Evolutionary conservation across 1,284 basidiomycete genomes (phyloP), one percentile per base, ranked within the genome.

Genomic region (Phylloboletellus chloephorus): DNA sequence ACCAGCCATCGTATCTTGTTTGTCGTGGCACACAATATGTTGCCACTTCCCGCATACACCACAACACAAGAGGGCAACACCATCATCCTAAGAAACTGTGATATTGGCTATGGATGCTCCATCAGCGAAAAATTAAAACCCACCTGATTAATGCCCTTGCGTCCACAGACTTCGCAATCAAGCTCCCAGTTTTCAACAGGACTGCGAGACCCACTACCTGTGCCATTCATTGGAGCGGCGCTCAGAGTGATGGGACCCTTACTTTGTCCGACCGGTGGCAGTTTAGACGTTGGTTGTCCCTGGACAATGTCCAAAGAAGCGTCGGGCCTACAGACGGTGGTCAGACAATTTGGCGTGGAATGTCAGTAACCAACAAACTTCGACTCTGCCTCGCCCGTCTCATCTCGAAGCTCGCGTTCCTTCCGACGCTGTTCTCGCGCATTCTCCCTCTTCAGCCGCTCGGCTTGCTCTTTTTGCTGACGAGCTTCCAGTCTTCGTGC

Each of bases 1-100:
- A 13, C 83, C 79, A 19, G 72, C 69, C 25, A 67, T 64, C 28
- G 66, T 58, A 54, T 88, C 85, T 19, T 71, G 75, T 29, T 61
- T 63, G 52, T 89, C 82, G 52, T 89, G 84, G 50, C 86, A 89
- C n/a, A 66, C 51, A 28, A 86, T 87, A 49, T 89, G 86, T 49
- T 88, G 86, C 89, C 90, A 93, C 53, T 79, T 82, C 15, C 72
- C 74, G 61, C 89, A 93, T 31, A 65, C 58, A 24, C 84, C 86
- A 56, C 89, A 93, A 31, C 78, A 87, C 58, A 90, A 77, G 64
- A 93, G 74, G 8, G 84, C 78, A 22, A 72, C 66, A 16, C 79
- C 80, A 49, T 87, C 86, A 49, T 90, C 85, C 84, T 90, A 24
- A 15, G 20, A 40, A 41, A 24, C 29, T 16, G 13, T 39, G 49